These are phyloP conservation scores for Cornus suecica DNA, from an alignment of 148 eudicot genomes.

Conservation along the genomic window DNA sequence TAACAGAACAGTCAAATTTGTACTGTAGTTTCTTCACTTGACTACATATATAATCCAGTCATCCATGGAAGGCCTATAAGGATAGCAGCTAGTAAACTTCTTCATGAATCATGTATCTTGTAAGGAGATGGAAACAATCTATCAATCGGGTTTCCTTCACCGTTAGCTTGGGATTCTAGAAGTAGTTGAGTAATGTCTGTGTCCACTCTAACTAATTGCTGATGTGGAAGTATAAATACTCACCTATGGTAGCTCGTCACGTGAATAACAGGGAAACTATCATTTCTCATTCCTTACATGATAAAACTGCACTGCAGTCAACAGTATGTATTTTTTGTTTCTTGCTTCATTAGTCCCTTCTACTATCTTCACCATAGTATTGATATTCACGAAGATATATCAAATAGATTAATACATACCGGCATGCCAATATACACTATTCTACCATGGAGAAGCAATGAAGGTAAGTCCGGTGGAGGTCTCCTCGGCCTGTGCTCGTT, in stretches of 20 bases:
- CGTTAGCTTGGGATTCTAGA: not conserved
- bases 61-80: no score
- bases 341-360: not conserved
- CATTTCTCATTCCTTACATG: not conserved
- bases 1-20: no score
- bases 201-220: not conserved
- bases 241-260: not conserved
- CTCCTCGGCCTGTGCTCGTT: conserved; percentile 65
- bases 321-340: not conserved
- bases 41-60: no score
- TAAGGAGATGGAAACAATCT: not conserved
- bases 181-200: not conserved
- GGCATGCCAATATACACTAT: conserved; percentile 86
- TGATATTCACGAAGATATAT: not conserved
- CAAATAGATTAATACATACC: conserved; percentile 35
- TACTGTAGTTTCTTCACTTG: no score
- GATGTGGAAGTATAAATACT: not conserved
- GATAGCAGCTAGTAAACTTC: not conserved
- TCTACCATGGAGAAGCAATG: conserved; percentile 65
- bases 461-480: conserved; percentile 92
- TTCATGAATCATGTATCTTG: not conserved
- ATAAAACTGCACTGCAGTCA: not conserved
- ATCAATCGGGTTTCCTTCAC: not conserved
- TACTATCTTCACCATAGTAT: not conserved
- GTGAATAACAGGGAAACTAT: not conserved